Conservation (phyloP, 2,329 filamentous ascomycete species). For the Coniochaeta sp. region DNA sequence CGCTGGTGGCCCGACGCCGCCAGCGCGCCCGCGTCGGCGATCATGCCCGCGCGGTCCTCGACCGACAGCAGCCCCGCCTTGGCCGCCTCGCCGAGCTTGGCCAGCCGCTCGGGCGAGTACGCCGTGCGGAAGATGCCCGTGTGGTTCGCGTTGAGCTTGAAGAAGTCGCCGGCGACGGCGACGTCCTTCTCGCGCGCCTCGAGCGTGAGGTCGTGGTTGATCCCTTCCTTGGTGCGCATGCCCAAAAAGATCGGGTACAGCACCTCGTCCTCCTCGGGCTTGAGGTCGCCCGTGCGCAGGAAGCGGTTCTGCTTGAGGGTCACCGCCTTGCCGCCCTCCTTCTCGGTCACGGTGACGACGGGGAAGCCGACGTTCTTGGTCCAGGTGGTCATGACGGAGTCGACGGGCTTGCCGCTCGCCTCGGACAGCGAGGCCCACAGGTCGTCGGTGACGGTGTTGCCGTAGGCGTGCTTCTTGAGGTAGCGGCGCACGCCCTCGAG, state of each 20-base stretch:
- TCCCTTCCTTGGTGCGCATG: slow-evolving; percentile 73
- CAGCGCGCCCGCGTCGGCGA: slow-evolving; percentile 84
- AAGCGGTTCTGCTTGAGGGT: slow-evolving; percentile 93
- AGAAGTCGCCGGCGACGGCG: slow-evolving; percentile 80
- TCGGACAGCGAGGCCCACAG: slow-evolving; percentile 83
- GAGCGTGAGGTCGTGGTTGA: slow-evolving; percentile 71
- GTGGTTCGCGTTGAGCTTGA: slow-evolving; percentile 94
- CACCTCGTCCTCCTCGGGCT: slow-evolving; percentile 83
- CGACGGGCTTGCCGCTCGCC: slow-evolving; percentile 85
- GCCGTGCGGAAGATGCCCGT: slow-evolving; percentile 87
- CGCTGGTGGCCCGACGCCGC: slow-evolving; percentile 88
- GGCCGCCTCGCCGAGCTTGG: slow-evolving; percentile 82
- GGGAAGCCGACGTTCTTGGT: slow-evolving; percentile 95
- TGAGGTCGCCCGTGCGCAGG: slow-evolving; percentile 84
- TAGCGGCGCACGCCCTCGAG: slow-evolving; percentile 87
- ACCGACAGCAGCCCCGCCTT: slow-evolving; percentile 74
- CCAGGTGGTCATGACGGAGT: slow-evolving; percentile 90
- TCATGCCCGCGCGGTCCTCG: slow-evolving; percentile 91
- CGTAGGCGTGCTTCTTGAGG: slow-evolving; percentile 93
- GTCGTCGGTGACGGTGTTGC: slow-evolving; percentile 86
- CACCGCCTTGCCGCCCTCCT: slow-evolving; percentile 61
- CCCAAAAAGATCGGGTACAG: slow-evolving; percentile 87
- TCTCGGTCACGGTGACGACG: slow-evolving; percentile 79
- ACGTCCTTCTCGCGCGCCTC: slow-evolving; percentile 65
- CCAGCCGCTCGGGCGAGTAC: slow-evolving; percentile 74